These are phyloP conservation scores for Linnemannia schmuckeri DNA, from an alignment of 192 early-diverging fungal species.

Conservation along the genomic window DNA sequence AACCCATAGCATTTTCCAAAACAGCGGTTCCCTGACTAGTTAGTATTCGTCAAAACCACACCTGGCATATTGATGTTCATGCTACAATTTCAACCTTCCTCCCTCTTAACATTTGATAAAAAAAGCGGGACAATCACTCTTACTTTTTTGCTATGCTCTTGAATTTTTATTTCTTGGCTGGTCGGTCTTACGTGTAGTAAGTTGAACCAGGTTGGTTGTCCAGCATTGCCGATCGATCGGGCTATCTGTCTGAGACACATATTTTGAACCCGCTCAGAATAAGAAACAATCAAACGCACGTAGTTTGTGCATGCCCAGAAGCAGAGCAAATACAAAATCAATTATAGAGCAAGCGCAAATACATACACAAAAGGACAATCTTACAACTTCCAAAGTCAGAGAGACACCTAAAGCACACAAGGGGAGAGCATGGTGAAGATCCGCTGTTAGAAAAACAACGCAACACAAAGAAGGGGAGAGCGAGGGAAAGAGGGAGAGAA, in stretches of 20 bases:
- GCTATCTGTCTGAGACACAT: neutral
- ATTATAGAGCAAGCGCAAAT: too few relatives aligned
- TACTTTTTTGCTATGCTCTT: neutral
- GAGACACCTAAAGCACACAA: neutral
- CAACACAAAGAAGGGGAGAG: neutral
- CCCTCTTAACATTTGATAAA: neutral
- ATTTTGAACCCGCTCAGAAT: too few relatives aligned
- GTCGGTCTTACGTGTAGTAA: slow-evolving; percentile 3
- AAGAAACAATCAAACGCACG: too few relatives aligned
- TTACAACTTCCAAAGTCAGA: too few relatives aligned
- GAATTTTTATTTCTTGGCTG: neutral
- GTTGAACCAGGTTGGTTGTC: neutral
- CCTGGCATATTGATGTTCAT: too few relatives aligned
- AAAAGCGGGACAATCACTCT: neutral
- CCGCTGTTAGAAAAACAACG: neutral
- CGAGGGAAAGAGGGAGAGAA: neutral
- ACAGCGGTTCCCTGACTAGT: too few relatives aligned
- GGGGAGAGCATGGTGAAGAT: neutral
- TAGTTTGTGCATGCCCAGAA: too few relatives aligned
- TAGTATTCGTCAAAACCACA: too few relatives aligned
- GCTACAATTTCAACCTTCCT: too few relatives aligned
- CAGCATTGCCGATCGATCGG: neutral
- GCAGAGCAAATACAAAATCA: too few relatives aligned
- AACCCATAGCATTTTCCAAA: too few relatives aligned
- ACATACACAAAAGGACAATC: too few relatives aligned